Base-by-base conservation (phyloP, 1,284 basidiomycete genomes). In the Ganoderma sinense region DNA sequence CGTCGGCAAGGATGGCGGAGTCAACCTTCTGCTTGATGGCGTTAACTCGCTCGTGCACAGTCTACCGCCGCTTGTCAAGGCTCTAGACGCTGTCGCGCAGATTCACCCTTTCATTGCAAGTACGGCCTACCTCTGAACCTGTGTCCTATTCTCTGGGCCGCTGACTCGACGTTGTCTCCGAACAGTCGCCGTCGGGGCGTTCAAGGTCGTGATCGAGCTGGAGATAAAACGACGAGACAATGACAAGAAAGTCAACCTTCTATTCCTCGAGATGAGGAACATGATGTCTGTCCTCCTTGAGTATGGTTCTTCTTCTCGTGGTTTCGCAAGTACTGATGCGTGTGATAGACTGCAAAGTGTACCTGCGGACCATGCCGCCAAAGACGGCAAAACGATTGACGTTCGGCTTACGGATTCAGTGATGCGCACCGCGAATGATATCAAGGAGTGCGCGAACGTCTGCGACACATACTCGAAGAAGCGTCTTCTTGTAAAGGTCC, bases 251-350 rank as follows among this genome's bases (percentile, higher is more conserved):
- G 80, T 86, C 11, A 66, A 80, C 2, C 78, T 80, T 0, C 75
- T 87, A 5, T 82, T 82, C 64, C 70, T 82, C n/a, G 79, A 83
- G 71, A 87, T 86, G 84, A 82, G 81, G 68, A 81, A 83, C 51
- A 83, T 84, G 81, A 84, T 86, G 80, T 73, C 74, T 10, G 77
- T 78, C 0, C 77, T 87, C 36, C 78, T 84, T 26, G 79, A 82
- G 85, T 86, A 66, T 5, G 83, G 26, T 1, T 43, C 20, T 43
- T 31, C 14, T 63, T 48, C 45, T 6, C 7, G 23, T n/a, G n/a
- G n/a, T 20, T 10, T 48, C 18, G 7, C 6, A 7, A 7, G 45
- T 8, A 1, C 31, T n/a, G 29, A 26, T 41, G 23, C 8, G 18
- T 48, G 18, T 6, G 14, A n/a, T 23, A 70, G 69, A 23, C 20